Base-by-base conservation (phyloP, 768 basidiomycete species). In the Tulasnella sp. region DNA sequence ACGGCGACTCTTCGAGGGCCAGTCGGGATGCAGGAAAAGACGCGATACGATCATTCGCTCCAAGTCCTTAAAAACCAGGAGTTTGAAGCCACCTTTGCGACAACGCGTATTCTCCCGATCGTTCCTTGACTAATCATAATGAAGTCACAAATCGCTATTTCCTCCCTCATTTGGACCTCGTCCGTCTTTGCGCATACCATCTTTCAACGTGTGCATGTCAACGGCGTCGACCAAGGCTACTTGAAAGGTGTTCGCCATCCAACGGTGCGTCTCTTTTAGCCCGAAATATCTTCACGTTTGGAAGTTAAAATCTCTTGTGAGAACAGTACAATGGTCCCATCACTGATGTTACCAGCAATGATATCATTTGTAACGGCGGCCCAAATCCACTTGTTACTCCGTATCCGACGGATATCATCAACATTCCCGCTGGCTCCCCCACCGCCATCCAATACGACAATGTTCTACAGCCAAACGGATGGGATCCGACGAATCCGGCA, bases 291-390 rank as follows among this genome's bases (percentile, higher is more conserved):
- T 19, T 15, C 15, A 9, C 40, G 15, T 52, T 22, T 25, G 29
- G 7, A 9, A n/a, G 29, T 34, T 14, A 37, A 14, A 36, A 72
- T 19, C 3, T n/a, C 15, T 64, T 74, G 8, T 19, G 5, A 45
- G 22, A n/a, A 22, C 29, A 72, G 71, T 81, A 82, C 31, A 84
- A 85, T 78, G 80, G 80, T 38, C 87, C 88, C 17, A 88, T 90
- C 76, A 86, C 81, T n/a, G 86, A 89, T 79, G 87, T 89, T 11
- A 87, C 85, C 8, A 88, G 87, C 0, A 87, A 87, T 80, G 86
- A 86, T 58, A 40, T 86, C 74, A 89, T 89, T 77, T 89, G 88
- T 84, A 89, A 89, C 71, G 87, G 88, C 29, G 88, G 88, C 14
- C 87, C 87, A 79, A 88, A 88, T 80, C 87, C 87, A 0, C 88